These are phyloP conservation scores for Microbotryum lychnidis-dioicae DNA, from an alignment of 1,284 basidiomycete genomes.

Conservation along the genomic window DNA sequence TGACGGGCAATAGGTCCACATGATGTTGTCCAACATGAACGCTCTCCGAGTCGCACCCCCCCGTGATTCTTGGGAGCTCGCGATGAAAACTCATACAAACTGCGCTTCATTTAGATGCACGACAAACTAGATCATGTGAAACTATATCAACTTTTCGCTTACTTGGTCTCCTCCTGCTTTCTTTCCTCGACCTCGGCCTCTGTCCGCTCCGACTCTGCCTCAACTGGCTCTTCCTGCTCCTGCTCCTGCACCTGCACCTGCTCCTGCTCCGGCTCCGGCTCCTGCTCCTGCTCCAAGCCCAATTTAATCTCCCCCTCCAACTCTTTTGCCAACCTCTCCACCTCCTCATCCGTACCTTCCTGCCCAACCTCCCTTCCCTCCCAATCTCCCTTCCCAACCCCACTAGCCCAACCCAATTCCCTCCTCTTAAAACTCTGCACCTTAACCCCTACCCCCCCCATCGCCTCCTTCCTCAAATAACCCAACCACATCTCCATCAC, in stretches of 20 bases:
- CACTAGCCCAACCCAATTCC: slow-evolving; percentile 48
- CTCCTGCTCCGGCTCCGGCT: too few relatives aligned
- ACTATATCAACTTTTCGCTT: too few relatives aligned
- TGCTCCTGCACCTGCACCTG: too few relatives aligned
- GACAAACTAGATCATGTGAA: too few relatives aligned
- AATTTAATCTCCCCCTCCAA: not conserved
- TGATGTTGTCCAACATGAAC: too few relatives aligned
- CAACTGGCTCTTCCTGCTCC: not conserved
- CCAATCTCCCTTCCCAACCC: slow-evolving; percentile 1
- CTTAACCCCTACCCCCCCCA: slow-evolving; percentile 80
- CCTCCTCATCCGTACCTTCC: not conserved
- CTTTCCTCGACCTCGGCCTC: slow-evolving; percentile 3
- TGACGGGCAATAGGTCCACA: too few relatives aligned
- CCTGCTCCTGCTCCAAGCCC: not conserved
- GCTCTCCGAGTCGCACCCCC: too few relatives aligned
- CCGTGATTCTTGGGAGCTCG: too few relatives aligned
- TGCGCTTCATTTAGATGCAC: too few relatives aligned
- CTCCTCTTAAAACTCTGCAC: slow-evolving; percentile 68
- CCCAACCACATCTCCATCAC: slow-evolving; percentile 73
- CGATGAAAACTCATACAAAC: too few relatives aligned
- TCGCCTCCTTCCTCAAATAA: slow-evolving; percentile 67
- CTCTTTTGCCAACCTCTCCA: slow-evolving; percentile 1
- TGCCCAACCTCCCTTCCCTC: not conserved
- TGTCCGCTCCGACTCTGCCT: not conserved
- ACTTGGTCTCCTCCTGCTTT: not conserved